A percentile compares a stretch with the other conserved stretches of the same genome.
These are phyloP conservation scores for Cystobasidium onofrii DNA, from an alignment of 768 basidiomycete genomes.

Conservation along the genomic window DNA sequence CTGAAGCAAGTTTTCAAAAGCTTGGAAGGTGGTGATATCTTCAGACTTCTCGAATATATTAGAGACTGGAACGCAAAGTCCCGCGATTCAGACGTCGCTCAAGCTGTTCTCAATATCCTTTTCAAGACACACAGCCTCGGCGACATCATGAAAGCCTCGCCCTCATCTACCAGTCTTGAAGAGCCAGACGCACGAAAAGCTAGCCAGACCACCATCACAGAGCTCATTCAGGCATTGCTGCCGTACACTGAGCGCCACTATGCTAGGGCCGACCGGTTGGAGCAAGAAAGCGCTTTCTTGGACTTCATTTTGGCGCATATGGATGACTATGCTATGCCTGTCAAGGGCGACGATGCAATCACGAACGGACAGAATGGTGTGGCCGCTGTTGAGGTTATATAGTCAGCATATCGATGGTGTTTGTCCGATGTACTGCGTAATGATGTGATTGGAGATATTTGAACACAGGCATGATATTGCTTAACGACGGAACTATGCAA, in stretches of 20 bases:
- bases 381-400: not conserved
- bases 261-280: conserved; percentile 67
- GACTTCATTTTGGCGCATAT: conserved; percentile 51
- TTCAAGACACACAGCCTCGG: conserved; percentile 67
- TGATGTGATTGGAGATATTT: too few relatives aligned
- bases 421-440: not conserved
- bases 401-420: not conserved
- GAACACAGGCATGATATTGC: too few relatives aligned
- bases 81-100: conserved; percentile 76
- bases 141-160: conserved; percentile 64
- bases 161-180: conserved; percentile 35
- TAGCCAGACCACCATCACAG: conserved; percentile 50
- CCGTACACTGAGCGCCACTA: conserved; percentile 95
- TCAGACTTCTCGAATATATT: conserved; percentile 68
- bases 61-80: conserved; percentile 92
- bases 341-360: not conserved
- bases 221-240: conserved; percentile 73
- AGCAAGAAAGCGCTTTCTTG: conserved; percentile 91
- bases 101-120: conserved; percentile 70
- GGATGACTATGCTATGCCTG: conserved; percentile 23
- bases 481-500: too few relatives aligned
- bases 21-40: conserved; percentile 64
- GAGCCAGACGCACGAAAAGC: conserved; percentile 27
- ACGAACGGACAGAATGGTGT: not conserved
- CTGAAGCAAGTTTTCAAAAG: conserved; percentile 76